Evolutionary conservation across 1,284 basidiomycete genomes (phyloP), one percentile per base, ranked within the genome.

Genomic region (Exobasidium rhododendri): DNA sequence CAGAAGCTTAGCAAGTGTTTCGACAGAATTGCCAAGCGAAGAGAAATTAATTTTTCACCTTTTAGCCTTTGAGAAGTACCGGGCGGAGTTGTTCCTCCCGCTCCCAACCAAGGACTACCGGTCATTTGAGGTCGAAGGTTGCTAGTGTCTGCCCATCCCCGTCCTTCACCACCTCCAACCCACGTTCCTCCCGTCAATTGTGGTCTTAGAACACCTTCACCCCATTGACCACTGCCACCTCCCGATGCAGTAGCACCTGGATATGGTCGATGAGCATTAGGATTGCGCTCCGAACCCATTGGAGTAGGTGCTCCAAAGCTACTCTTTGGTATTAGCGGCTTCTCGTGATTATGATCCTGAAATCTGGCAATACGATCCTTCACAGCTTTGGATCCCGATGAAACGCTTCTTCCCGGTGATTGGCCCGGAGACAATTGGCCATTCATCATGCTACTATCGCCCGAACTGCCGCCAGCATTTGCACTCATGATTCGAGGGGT

Each of bases 121-220:
- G 74, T 75, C 62, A 71, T 64, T 54, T 75, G 74, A 11, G 74
- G 74, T 13, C 73, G 63, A 0, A 73, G 55, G 5, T 64, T 58
- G 1, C 61, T 50, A 5, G 67, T 59, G 26, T 70, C 68, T 13
- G 64, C 63, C 70, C 70, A 71, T 24, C 65, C 62, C 22, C 67
- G 67, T 13, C 64, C 63, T 35, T 62, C 61, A 24, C 64, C 67
- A 11, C 56, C 62, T n/a, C 69, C 74, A 24, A 71, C 64, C 72
- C 72, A 73, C 26, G 67, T 66, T 24, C 72, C 74, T 13, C 74
- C 74, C 5, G 74, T 75, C 64, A 72, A 64, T 61, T 75, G 74
- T 24, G 74, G 74, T 29, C 72, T 60, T 13, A 75, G 58, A 14
- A 71, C 71, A 17, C 68, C 66, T 49, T 74, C 71, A 3, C 71